Evolutionary conservation across 2,329 filamentous ascomycete species (phyloP), one percentile per base, ranked within the genome.

Genomic region (Magnaporthiopsis poae): DNA sequence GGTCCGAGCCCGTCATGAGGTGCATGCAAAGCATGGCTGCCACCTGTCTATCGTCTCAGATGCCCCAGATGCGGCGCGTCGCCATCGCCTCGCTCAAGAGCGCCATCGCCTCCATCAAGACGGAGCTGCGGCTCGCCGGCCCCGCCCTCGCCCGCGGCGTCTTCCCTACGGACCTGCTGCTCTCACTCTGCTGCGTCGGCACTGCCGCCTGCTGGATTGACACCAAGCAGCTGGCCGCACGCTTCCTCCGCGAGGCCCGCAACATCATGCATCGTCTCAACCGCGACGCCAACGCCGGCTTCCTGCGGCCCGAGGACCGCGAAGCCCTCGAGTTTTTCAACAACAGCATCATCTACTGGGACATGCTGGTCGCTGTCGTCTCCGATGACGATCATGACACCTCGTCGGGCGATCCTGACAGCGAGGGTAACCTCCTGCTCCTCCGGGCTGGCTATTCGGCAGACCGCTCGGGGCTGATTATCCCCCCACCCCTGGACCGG

Each of bases 11-110:
- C 1, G 76, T 80, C 0, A 77, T 77, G 65, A 76, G 73, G 63
- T 74, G 75, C 12, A 68, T 80, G 12, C 77, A 79, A 66, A 78
- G 77, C 60, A 80, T 80, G 78, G 78, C 78, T 0, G 78, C 78
- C 0, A 74, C 74, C 0, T 79, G 77, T 8, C 65, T 79, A 12
- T 73, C 74, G 0, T 72, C 74, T 0, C 67, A 76, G 25, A 68
- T 79, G 21, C 77, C 77, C 1, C 73, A 75, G n/a, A 74, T 79
- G 72, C 70, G 71, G 5, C 75, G 75, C 18, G 73, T 76, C 1
- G 75, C 77, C 0, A 67, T 73, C 7, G 68, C 72, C 2, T 73
- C 77, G n/a, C 70, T 79, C 61, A 73, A 74, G 61, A 71, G 71
- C 0, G 78, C 78, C 0, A 75, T 74, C 0, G 70, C 70, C 36